phyloP scores from a whole-genome alignment of 2,329 filamentous ascomycete species.

The Zarea fungicola region DNA sequence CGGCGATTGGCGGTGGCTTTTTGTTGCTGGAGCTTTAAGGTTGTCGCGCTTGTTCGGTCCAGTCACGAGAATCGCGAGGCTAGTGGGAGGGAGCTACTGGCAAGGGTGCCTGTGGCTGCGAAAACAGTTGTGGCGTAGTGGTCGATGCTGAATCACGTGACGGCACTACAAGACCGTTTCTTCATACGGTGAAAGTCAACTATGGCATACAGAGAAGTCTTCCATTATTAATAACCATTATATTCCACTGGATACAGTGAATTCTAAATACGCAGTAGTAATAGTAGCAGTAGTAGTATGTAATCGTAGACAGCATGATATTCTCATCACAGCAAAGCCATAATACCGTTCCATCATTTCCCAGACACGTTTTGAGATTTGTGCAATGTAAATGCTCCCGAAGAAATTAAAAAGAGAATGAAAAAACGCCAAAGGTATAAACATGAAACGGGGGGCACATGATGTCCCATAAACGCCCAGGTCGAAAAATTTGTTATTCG shows the following conservation, averaged over 20 bases:
- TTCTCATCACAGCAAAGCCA: constrained; percentile 6
- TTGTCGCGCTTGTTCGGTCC: constrained; percentile 7
- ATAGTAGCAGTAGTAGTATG: constrained; percentile 4
- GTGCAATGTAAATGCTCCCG: background rate
- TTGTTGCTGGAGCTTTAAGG: background rate
- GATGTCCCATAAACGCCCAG: constrained; percentile 20
- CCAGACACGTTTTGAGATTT: background rate
- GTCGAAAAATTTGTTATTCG: constrained; percentile 15
- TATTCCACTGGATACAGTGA: background rate
- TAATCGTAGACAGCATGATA: constrained; percentile 13
- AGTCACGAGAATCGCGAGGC: constrained; percentile 11
- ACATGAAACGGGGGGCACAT: background rate
- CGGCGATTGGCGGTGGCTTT: constrained; percentile 2
- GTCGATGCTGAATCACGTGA: background rate
- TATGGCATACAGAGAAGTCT: background rate
- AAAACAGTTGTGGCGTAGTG: background rate
- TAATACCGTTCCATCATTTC: background rate
- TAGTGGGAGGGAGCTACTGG: constrained; percentile 2
- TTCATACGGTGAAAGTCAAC: background rate
- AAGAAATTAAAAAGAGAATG: background rate
- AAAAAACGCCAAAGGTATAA: constrained; percentile 5
- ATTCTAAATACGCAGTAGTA: constrained; percentile 6
- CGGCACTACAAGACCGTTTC: too few species aligned
- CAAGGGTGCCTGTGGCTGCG: constrained; percentile 6
- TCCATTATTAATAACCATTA: background rate